phyloP scores from a whole-genome alignment of 2,329 filamentous ascomycete genomes.

The Nannizziopsis barbatae region DNA sequence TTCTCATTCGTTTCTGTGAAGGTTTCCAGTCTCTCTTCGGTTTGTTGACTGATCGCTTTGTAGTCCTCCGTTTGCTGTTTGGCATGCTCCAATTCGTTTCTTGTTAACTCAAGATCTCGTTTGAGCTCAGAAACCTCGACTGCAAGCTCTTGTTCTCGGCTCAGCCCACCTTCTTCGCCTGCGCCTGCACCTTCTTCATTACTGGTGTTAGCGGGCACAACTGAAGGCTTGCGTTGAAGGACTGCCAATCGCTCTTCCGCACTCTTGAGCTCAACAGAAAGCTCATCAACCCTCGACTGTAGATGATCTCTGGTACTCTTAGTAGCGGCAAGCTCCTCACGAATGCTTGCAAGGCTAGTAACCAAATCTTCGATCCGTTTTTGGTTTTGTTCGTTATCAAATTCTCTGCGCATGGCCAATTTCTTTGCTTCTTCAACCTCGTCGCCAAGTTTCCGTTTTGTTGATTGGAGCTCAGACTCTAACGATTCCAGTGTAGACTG shows the following conservation, averaged over 20 bases:
- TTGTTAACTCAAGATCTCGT: conserved; percentile 71
- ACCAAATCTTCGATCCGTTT: conserved; percentile 89
- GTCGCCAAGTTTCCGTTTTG: conserved; percentile 71
- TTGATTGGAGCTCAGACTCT: conserved; percentile 64
- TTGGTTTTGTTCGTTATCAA: conserved; percentile 75
- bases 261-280: conserved; percentile 75
- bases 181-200: conserved; percentile 37
- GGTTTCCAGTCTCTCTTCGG: conserved; percentile 76
- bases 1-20: conserved; percentile 71
- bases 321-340: conserved; percentile 73
- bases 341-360: conserved; percentile 62
- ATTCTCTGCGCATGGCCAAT: conserved; percentile 71
- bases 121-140: conserved; percentile 78
- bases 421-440: conserved; percentile 80
- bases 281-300: conserved; percentile 75
- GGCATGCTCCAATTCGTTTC: conserved; percentile 67
- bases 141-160: conserved; percentile 65
- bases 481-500: conserved; percentile 67
- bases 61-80: conserved; percentile 77
- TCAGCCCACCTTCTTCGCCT: conserved; percentile 47
- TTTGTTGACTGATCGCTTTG: conserved; percentile 72
- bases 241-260: conserved; percentile 78
- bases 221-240: conserved; percentile 66
- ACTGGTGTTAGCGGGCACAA: conserved; percentile 42
- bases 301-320: conserved; percentile 86